phyloP scores from a whole-genome alignment of 1,284 basidiomycete species.

The Xanthoconium separans region DNA sequence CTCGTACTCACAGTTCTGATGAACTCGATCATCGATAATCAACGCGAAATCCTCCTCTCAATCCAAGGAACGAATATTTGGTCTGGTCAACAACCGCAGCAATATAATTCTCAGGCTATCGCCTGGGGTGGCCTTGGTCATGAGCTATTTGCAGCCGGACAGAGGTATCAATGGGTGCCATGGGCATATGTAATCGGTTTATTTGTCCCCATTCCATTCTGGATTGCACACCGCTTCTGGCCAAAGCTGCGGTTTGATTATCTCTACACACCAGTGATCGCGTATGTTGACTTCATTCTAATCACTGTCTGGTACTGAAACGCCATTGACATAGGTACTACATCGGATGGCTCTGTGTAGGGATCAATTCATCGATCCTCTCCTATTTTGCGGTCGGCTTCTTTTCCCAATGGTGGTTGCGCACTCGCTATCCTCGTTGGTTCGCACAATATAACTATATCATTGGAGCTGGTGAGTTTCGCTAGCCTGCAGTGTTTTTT shows the following conservation, averaged over 20 bases:
- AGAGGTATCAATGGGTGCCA: slow-evolving; percentile 60
- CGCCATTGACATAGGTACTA: slow-evolving; percentile 27
- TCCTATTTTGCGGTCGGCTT: slow-evolving; percentile 49
- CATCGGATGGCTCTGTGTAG: slow-evolving; percentile 48
- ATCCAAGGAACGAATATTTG: slow-evolving; percentile 56
- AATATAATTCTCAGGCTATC: slow-evolving; percentile 61
- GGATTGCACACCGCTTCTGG: slow-evolving; percentile 45
- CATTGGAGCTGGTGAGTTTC: slow-evolving; percentile 39
- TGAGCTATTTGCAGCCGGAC: slow-evolving; percentile 50
- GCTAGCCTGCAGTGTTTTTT: neutral
- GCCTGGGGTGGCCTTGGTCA: slow-evolving; percentile 65
- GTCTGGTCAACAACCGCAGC: slow-evolving; percentile 57
- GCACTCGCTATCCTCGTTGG: slow-evolving; percentile 57
- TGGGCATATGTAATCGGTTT: slow-evolving; percentile 56
- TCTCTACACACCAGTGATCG: slow-evolving; percentile 46
- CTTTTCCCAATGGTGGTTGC: slow-evolving; percentile 56
- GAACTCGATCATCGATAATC: slow-evolving; percentile 54
- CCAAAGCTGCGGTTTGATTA: slow-evolving; percentile 43
- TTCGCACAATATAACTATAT: slow-evolving; percentile 52
- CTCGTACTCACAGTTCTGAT: slow-evolving; percentile 40
- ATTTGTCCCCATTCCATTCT: slow-evolving; percentile 54
- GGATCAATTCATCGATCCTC: slow-evolving; percentile 47
- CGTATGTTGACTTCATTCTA: slow-evolving; percentile 23
- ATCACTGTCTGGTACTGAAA: slow-evolving; percentile 10
- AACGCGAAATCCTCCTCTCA: slow-evolving; percentile 48